Evolutionary conservation across 441 rosid species (phyloP), one percentile per base, ranked within the genome.

Genomic region (Macaranga tanarius): DNA sequence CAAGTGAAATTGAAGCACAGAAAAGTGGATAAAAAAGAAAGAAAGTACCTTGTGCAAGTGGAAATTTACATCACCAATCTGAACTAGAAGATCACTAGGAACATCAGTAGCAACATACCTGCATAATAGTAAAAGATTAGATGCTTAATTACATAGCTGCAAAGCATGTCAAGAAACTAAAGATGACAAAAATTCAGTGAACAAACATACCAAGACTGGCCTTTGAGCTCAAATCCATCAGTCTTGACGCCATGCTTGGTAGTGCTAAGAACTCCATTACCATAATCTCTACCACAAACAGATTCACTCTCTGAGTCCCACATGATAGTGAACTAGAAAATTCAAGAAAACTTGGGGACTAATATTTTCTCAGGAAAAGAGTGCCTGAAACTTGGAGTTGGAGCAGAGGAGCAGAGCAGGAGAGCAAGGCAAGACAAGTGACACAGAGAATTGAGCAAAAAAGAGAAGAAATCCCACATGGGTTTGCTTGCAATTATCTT

Each of bases 91-190:
- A 73, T 95, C 97, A 61, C 95, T 92, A 1, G 97, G 97, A 72
- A 92, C 86, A 77, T 95, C 99, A 40, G 97, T 87, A 34, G 97
- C 90, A 69, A 92, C 99, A 78, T 89, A 75, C 97, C 99, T 95
- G 74, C 44, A 72, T 5, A 66, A 48, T 23, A 58, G 76, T 28
- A 57, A 79, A 50, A 28, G 48, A 11, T 9, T 25, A 52, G 45
- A 50, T 28, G 25, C 51, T 26, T 6, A 16, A 0, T 23, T 47
- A 5, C 56, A 28, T 12, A 40, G 38, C 12, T 42, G 47, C 12
- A 50, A 34, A 48, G 17, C 64, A 22, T 44, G 22, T 15, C 52
- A 17, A 38, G 31, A 52, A 19, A 51, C 15, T 4, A 34, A 26
- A 69, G 26, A 22, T 5, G 38, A 34, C 38, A 34, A 34, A 34